Evolutionary conservation across 2,329 filamentous ascomycete genomes (phyloP), one percentile per base, ranked within the genome.

Genomic region (Fusarium sp.): DNA sequence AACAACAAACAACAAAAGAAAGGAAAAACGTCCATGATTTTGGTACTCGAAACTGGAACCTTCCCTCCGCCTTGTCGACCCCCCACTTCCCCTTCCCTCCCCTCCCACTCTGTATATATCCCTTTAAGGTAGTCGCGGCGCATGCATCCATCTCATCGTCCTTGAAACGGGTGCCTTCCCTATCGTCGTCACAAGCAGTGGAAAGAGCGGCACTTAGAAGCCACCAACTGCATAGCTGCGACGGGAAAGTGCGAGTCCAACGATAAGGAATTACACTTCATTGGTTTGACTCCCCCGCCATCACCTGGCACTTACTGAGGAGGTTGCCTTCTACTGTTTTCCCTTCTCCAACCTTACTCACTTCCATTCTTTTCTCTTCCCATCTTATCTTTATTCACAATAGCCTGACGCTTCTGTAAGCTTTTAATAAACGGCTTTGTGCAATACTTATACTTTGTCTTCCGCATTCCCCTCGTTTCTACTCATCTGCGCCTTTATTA

Each of bases 211-310:
- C 65, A 66, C 44, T 49, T 57, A 23, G 16, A 49, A 55, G 46
- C 66, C 41, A 45, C 54, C 49, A 48, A 39, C 56, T 54, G 25
- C 35, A 57, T 39, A 33, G 35, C 56, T 49, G 42, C 61, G 25
- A 55, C 59, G 37, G 39, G 35, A 46, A 57, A 49, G 52, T 35
- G 31, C 19, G 42, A 60, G 63, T 55, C 64, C 58, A 67, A 59
- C 58, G 70, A 73, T 72, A 73, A 72, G 70, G 62, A 67, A 71
- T 60, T 58, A 48, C 69, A 60, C 48, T 67, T 60, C 19, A 60
- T 72, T 72, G 64, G 69, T 44, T 38, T 49, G 39, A 35, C 39
- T 54, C 49, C 71, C 64, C 70, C 66, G 60, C 66, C 70, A 54
- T 39, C 60, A 45, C 42, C 64, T 69, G 55, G 68, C 56, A 64